These are phyloP conservation scores for Ajuga reptans DNA, from an alignment of 305 asterid genomes.

Conservation along the genomic window DNA sequence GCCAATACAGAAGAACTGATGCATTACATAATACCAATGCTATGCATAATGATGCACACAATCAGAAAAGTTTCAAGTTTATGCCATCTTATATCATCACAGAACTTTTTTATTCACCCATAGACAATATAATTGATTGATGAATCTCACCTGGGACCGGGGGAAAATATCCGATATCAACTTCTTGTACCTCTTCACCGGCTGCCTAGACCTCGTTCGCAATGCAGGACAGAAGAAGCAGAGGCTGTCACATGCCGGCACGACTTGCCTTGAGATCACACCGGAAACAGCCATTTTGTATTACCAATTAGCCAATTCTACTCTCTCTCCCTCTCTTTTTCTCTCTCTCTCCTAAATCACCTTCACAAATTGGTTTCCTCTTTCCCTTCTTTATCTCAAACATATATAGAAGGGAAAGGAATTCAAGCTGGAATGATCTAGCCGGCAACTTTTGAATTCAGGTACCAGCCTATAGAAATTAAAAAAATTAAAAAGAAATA, in stretches of 20 bases:
- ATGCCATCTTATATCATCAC: background rate
- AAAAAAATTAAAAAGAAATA: slow-evolving; percentile 10
- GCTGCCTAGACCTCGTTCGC: slow-evolving; percentile 95
- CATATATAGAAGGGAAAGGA: slow-evolving; percentile 59
- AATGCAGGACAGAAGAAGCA: slow-evolving; percentile 92
- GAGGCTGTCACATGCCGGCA: slow-evolving; percentile 91
- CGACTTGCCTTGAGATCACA: slow-evolving; percentile 84
- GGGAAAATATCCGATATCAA: slow-evolving; percentile 87
- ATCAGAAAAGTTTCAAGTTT: background rate
- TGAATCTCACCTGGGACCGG: slow-evolving; percentile 61
- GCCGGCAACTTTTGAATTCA: slow-evolving; percentile 33
- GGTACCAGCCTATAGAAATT: slow-evolving; percentile 52
- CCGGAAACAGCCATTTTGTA: slow-evolving; percentile 78
- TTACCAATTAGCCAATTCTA: background rate
- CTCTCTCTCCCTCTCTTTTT: background rate
- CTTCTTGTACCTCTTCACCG: slow-evolving; percentile 98
- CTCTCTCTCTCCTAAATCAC: slow-evolving; percentile 7
- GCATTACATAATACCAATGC: background rate
- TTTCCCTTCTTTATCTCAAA: slow-evolving; percentile 58
- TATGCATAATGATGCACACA: background rate
- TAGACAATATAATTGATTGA: background rate
- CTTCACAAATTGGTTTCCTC: slow-evolving; percentile 36
- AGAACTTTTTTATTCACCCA: background rate
- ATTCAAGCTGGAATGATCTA: slow-evolving; percentile 34
- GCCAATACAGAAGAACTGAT: background rate